Conservation (phyloP, 2,329 filamentous ascomycete genomes). For the Colletotrichum sp. region DNA sequence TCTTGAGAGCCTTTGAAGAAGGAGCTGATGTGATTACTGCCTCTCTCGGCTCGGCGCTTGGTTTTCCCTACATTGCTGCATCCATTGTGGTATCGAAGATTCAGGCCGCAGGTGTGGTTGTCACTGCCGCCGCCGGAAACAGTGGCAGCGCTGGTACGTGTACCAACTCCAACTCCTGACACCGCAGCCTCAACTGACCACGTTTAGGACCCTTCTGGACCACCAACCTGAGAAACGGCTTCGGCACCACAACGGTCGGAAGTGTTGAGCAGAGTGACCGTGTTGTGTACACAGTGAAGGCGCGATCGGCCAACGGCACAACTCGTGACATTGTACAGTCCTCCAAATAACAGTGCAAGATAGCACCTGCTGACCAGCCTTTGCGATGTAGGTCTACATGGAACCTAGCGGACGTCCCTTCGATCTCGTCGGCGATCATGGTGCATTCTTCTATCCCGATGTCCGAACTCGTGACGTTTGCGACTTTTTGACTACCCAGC, state of each 20-base stretch:
- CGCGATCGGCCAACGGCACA: background rate
- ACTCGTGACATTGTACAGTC: background rate
- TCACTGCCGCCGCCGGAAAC: background rate
- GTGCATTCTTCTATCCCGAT: background rate
- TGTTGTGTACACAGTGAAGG: background rate
- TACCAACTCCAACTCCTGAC: background rate
- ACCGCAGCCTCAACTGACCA: background rate
- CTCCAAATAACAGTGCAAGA: background rate
- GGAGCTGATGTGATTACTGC: background rate
- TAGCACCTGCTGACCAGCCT: background rate
- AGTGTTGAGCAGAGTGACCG: background rate
- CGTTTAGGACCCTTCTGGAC: background rate
- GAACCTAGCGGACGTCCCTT: background rate
- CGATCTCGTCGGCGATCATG: background rate
- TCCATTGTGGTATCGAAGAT: background rate
- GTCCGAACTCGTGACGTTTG: background rate
- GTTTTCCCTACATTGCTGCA: background rate
- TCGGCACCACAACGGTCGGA: background rate
- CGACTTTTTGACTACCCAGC: background rate
- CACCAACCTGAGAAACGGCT: background rate
- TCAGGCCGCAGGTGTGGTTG: background rate
- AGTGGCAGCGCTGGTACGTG: background rate
- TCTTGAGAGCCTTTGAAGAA: background rate
- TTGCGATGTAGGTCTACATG: background rate
- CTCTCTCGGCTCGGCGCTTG: background rate